phyloP scores from a whole-genome alignment of 192 early-diverging fungal genomes.

The Mortierella antarctica region DNA sequence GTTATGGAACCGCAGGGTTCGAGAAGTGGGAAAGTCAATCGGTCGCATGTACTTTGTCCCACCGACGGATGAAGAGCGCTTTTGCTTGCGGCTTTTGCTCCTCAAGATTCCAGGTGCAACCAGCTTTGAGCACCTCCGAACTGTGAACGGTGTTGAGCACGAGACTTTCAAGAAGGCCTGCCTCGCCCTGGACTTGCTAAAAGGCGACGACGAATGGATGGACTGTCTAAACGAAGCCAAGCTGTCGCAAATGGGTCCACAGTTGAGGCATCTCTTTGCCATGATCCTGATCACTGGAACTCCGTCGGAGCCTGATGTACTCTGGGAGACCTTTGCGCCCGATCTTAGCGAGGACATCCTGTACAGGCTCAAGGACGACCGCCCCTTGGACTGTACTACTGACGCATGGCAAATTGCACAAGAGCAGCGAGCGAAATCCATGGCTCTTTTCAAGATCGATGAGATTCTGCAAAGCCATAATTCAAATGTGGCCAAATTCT shows the following conservation, averaged over 20 bases:
- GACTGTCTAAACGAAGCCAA: constrained; percentile 16
- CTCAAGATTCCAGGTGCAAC: constrained; percentile 13
- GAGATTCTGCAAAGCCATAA: too few species aligned
- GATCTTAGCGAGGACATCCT: constrained; percentile 8
- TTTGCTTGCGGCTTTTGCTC: constrained; percentile 20
- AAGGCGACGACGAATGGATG: constrained; percentile 23
- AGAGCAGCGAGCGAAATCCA: not conserved
- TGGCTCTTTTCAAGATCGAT: too few species aligned
- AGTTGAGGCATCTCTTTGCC: constrained; percentile 13
- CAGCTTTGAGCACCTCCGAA: constrained; percentile 15
- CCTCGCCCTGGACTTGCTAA: constrained; percentile 16
- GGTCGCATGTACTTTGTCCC: constrained; percentile 12
- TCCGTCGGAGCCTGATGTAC: not conserved
- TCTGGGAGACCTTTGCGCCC: not conserved
- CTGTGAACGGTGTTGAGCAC: constrained; percentile 11
- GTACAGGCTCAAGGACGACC: not conserved
- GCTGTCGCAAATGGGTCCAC: not conserved
- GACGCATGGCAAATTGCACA: not conserved
- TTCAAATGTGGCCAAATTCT: too few species aligned
- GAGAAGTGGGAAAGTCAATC: too few species aligned
- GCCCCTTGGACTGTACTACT: not conserved
- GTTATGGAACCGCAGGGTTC: too few species aligned
- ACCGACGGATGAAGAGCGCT: constrained; percentile 18
- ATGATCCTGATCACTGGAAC: constrained; percentile 5
- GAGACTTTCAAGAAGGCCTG: constrained; percentile 19